Conservation (phyloP, 306 rosid species). For the Casuarina glauca region DNA sequence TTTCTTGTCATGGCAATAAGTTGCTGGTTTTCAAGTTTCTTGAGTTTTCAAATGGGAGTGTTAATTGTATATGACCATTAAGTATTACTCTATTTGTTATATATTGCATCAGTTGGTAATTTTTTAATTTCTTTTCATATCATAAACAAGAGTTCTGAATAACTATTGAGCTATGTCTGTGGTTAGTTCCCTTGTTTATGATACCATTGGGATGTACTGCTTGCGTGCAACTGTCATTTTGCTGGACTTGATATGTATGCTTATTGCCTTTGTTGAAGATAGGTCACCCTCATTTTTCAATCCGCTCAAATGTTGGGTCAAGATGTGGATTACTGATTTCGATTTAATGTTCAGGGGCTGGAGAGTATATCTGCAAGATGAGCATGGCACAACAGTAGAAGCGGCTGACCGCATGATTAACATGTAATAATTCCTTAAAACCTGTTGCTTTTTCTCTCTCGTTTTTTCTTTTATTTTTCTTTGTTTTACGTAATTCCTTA, state of each 20-base stretch:
- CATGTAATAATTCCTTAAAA: constrained; percentile 47
- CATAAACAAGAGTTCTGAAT: neutral
- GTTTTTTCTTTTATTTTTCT: neutral
- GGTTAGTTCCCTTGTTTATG: neutral
- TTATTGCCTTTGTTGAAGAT: neutral
- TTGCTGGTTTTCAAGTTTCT: neutral
- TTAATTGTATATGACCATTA: no score
- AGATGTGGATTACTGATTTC: constrained; percentile 12
- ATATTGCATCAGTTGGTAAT: neutral
- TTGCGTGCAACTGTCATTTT: neutral
- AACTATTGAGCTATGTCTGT: neutral
- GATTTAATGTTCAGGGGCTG: constrained; percentile 66
- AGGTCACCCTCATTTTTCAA: neutral
- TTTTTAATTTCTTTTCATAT: neutral
- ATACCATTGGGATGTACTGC: neutral
- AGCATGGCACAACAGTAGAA: constrained; percentile 80
- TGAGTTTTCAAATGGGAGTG: no score
- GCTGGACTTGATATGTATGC: neutral
- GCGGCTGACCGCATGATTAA: constrained; percentile 64
- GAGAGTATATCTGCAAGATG: constrained; percentile 91
- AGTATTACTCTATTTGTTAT: no score
- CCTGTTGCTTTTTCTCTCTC: neutral
- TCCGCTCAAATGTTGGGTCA: neutral
- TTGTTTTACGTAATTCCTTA: constrained; percentile 1
- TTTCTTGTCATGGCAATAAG: neutral